Conservation (phyloP, 345 rosid species). For the Pistacia integerrima region DNA sequence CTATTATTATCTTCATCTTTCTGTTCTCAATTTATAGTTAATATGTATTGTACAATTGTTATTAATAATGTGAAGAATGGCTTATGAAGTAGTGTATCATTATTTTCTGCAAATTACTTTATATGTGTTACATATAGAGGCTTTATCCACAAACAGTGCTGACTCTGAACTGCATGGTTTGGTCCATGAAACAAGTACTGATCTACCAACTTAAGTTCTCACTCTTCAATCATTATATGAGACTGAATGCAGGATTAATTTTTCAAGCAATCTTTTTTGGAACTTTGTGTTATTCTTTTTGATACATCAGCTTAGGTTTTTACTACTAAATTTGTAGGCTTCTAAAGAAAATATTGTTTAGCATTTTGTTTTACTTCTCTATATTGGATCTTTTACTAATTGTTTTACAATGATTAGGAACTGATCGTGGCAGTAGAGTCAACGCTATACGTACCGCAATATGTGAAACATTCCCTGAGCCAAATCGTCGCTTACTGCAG, state of each 20-base stretch:
- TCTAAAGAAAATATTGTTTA: neutral
- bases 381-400: conserved; percentile 6
- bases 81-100: neutral
- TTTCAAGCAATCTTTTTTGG: conserved; percentile 6
- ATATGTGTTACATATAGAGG: neutral
- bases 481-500: conserved; percentile 89
- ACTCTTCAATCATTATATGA: neutral
- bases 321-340: neutral
- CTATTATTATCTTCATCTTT: conserved; percentile 20
- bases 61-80: neutral
- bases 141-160: neutral
- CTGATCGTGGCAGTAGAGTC: conserved; percentile 67
- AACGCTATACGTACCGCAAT: conserved; percentile 86
- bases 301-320: neutral
- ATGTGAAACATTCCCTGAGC: conserved; percentile 96
- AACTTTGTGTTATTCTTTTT: conserved; percentile 4
- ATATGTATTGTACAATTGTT: neutral
- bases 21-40: neutral
- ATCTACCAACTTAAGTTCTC: conserved; percentile 1
- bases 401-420: conserved; percentile 46
- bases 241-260: neutral
- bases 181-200: neutral
- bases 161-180: conserved; percentile 3
- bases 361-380: neutral
- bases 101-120: neutral